phyloP scores from a whole-genome alignment of 768 basidiomycete genomes.

The Kwoniella heveanensis region DNA sequence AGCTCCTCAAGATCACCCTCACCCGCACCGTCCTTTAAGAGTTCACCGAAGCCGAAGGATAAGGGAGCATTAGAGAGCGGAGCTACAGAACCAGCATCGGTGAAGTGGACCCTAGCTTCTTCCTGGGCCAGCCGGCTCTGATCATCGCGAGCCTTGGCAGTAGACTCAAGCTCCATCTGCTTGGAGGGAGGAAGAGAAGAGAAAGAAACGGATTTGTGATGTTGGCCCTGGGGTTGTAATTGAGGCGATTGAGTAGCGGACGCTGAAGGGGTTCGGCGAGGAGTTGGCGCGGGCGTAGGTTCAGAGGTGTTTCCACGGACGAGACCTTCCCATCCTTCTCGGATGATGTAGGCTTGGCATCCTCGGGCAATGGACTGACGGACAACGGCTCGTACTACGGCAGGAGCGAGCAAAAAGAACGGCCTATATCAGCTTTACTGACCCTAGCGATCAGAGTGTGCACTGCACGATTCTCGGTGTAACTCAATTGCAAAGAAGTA shows the following conservation, averaged over 20 bases:
- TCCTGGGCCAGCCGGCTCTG: conserved; percentile 12
- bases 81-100: conserved; percentile 35
- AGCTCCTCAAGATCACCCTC: conserved; percentile 61
- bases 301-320: conserved; percentile 79
- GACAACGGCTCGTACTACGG: conserved; percentile 84
- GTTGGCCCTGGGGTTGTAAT: conserved; percentile 30
- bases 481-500: no score
- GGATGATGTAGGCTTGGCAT: conserved; percentile 92
- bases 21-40: conserved; percentile 63
- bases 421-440: background rate
- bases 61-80: conserved; percentile 50
- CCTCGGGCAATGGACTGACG: conserved; percentile 91
- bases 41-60: conserved; percentile 58
- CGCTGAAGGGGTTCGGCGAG: conserved; percentile 45
- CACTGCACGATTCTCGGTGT: no score
- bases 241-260: conserved; percentile 29
- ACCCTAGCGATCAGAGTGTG: background rate
- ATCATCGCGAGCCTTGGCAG: conserved; percentile 14
- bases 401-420: background rate
- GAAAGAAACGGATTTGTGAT: conserved; percentile 49
- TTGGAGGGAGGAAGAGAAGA: conserved; percentile 50
- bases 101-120: conserved; percentile 28
- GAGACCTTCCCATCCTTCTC: conserved; percentile 97
- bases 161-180: conserved; percentile 41
- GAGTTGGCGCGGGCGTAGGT: conserved; percentile 38